Conservation (phyloP, 306 rosid species). For the Inga leiocalycina region DNA sequence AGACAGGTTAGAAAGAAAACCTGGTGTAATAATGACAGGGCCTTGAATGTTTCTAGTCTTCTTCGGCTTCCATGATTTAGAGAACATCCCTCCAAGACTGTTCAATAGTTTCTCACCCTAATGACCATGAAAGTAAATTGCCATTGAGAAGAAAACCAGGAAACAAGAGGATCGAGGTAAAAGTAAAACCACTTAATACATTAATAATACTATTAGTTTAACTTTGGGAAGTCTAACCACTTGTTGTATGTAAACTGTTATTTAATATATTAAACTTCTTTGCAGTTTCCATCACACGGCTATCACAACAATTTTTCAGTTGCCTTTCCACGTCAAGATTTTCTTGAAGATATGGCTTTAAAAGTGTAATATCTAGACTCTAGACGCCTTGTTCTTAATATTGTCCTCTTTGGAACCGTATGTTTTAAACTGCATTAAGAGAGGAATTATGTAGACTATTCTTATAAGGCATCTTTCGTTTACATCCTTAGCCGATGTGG, state of each 20-base stretch:
- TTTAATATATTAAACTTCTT: neutral
- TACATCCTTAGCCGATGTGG: no score
- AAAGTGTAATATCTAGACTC: neutral
- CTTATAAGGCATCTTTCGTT: no score
- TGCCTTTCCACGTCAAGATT: neutral
- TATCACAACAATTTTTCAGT: neutral
- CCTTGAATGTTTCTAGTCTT: neutral
- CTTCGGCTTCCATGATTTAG: neutral
- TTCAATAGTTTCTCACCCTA: neutral
- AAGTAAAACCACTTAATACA: neutral
- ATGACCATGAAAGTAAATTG: neutral
- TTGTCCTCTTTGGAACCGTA: no score
- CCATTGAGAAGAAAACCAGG: neutral
- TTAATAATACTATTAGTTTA: neutral
- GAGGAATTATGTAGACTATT: no score
- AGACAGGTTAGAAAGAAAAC: neutral
- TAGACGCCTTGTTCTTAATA: no score
- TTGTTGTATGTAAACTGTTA: neutral
- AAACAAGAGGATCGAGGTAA: neutral
- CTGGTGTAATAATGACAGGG: neutral
- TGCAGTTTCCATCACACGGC: neutral
- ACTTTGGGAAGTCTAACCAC: neutral
- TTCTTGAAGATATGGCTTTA: neutral
- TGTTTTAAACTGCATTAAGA: no score
- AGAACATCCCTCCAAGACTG: slow-evolving; percentile 2